Percentiles rank a stretch among this genome's conserved stretches.
phyloP scores from a whole-genome alignment of 352 stramenopile genomes.

The Pythium volutum region DNA sequence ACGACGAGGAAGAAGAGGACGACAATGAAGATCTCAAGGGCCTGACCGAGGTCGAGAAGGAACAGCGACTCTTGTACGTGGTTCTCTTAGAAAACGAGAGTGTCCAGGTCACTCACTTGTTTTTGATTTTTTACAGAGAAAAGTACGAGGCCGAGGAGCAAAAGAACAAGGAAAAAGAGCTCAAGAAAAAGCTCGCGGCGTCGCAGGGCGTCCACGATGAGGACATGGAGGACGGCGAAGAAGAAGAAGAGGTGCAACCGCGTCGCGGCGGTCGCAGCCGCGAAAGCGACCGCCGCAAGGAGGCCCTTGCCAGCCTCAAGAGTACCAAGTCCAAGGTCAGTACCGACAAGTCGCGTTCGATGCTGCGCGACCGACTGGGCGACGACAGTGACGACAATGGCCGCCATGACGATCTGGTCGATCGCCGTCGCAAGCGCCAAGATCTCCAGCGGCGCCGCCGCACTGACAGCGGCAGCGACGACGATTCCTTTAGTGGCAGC shows the following conservation, averaged over 20 bases:
- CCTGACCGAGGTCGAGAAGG: constrained; percentile 85
- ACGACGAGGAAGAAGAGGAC: constrained; percentile 50
- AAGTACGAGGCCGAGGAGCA: constrained; percentile 84
- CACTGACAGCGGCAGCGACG: constrained; percentile 20
- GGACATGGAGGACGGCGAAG: constrained; percentile 35
- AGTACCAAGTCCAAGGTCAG: constrained; percentile 62
- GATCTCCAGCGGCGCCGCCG: constrained; percentile 52
- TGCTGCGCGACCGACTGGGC: constrained; percentile 73
- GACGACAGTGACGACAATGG: constrained; percentile 47
- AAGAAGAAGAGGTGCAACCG: constrained; percentile 43
- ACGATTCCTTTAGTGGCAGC: constrained; percentile 31
- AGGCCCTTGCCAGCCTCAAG: constrained; percentile 76
- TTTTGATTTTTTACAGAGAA: constrained; percentile 32
- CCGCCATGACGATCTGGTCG: constrained; percentile 51
- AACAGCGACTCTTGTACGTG: constrained; percentile 73
- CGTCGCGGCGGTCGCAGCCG: constrained; percentile 52
- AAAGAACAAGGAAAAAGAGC: constrained; percentile 76
- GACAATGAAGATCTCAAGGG: constrained; percentile 62
- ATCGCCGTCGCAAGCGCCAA: constrained; percentile 71
- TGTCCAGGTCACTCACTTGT: background rate
- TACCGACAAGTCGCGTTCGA: constrained; percentile 65
- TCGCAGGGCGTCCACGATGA: constrained; percentile 44
- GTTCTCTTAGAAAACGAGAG: background rate
- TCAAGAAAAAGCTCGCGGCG: constrained; percentile 77
- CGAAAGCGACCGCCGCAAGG: constrained; percentile 75